phyloP scores from a whole-genome alignment of 345 rosid species.

The Rhizophora apiculata region DNA sequence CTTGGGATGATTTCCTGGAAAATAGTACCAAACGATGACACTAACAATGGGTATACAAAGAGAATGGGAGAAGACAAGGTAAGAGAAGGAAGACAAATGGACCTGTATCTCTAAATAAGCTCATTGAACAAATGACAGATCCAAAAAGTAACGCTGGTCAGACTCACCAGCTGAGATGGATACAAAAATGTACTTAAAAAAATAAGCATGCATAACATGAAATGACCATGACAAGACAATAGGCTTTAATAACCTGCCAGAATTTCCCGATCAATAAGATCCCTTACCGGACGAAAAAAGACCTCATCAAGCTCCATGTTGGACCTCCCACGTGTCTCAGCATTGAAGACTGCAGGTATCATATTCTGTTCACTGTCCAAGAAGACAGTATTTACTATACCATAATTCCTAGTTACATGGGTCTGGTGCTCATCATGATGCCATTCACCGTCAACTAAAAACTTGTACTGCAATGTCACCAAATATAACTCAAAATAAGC shows the following conservation, averaged over 20 bases:
- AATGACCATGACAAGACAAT: no score
- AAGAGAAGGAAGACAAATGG: not conserved
- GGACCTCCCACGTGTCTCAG: not conserved
- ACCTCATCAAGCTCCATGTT: not conserved
- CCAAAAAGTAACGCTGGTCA: no score
- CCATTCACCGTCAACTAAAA: slow-evolving; percentile 91
- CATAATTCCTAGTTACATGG: slow-evolving; percentile 52
- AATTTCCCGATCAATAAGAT: no score
- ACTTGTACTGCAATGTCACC: slow-evolving; percentile 59
- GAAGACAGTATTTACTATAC: slow-evolving; percentile 61
- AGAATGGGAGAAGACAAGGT: slow-evolving; percentile 6
- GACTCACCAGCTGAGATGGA: no score
- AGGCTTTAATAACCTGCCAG: no score
- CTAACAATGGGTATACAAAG: not conserved
- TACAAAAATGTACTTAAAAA: no score
- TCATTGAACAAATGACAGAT: no score
- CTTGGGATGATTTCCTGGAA: slow-evolving; percentile 44
- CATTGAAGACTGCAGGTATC: not conserved
- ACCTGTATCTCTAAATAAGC: no score
- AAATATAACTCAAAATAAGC: not conserved
- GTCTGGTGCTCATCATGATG: slow-evolving; percentile 77
- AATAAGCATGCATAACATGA: no score
- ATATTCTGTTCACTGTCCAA: not conserved
- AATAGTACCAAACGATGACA: slow-evolving; percentile 27
- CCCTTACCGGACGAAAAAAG: not conserved